Base-by-base conservation (phyloP, 768 basidiomycete species). In the Sutorius australiensis region DNA sequence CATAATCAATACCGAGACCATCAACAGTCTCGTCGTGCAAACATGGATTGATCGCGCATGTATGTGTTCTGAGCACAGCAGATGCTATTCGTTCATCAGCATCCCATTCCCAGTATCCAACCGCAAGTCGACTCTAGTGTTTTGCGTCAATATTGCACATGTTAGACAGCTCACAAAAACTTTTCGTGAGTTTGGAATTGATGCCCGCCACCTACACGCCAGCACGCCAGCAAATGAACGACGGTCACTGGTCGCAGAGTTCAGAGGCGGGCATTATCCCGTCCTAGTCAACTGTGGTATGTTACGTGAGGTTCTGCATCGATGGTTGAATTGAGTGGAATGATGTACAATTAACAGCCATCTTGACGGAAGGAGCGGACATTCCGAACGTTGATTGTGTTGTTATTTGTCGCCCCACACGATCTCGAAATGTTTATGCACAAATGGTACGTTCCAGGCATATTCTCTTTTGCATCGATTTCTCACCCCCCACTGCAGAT, bases 341-440 rank as follows among this genome's bases (percentile, higher is more conserved):
- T 41, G 32, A 10, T 31, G 45, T 40, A 30, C 53, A 34, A 46
- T 49, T 21, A 28, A 60, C 19, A 69, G 92, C 92, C 19, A 88
- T 97, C 44, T 75, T 97, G 57, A 95, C 93, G 1, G 94, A 97
- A 73, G 94, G 94, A 4, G 83, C 93, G 17, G 95, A 98, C 73
- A 92, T 98, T 47, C 95, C 95, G 3, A 91, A 90, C 54, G 88
- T 97, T 50, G 95, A 98, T 62, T 97, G 94, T 56, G 80, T 98
- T 9, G 67, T 98, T 32, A 73, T 98, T 17, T 92, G 89, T 14
- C 78, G 92, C 17, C 95, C 95, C 16, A 98, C 95, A 2, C 80
- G 88, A 24, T 95, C 93, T 12, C 78, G 83, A 32, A 98, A 95
- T 65, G 69, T 95, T 11, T 92, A 94, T 63, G 82, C 90, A 16